Base-by-base conservation (phyloP, 208 protist genomes). In the Wallacemonas rigidus region DNA sequence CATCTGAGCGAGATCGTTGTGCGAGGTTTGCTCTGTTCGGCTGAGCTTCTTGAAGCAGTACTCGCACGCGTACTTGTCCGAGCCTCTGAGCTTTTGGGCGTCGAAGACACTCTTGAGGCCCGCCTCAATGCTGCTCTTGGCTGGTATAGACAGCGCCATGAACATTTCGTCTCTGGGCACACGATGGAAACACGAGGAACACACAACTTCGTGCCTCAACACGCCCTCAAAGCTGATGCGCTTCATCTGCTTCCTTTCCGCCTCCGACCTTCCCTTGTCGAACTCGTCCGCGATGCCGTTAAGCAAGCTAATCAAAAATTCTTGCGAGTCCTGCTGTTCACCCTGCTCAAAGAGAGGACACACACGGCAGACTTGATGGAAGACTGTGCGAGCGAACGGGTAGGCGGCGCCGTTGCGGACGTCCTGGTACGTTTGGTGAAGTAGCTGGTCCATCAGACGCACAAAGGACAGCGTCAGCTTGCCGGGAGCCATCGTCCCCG, bases 241-340 rank as follows among this genome's bases (percentile, higher is more conserved):
- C 61, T 69, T 76, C 40, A 39, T 54, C 56, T 65, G 58, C 72
- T 81, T 75, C 71, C 86, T 91, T 48, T 87, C 76, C 69, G 87
- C 81, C 4, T 81, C 80, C 2, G 38, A 85, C 69, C 85, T 88
- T 14, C 71, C 79, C 72, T 84, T 39, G 65, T 97, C 87, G 57
- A 95, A 91, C 72, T 97, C 93, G 67, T 95, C 88, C 5, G 75
- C 87, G 9, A 95, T 73, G 64, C 88, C 85, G 82, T 97, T 95
- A 44, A 92, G 74, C 44, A 97, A 72, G n/a, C 76, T 85, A 15
- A 94, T 81, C 55, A 95, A 80, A n/a, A 95, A 76, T 77, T 97
- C 93, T 62, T 97, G 93, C 43, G 87, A 87, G 71, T 97, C 93
- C 62, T 97, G 93, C 76, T 97, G 91, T 61, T 90, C 82, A 45